A percentile compares a stretch with the other conserved stretches of the same genome.
These are phyloP conservation scores for Naganishia randhawae DNA, from an alignment of 768 basidiomycete species.

Conservation along the genomic window DNA sequence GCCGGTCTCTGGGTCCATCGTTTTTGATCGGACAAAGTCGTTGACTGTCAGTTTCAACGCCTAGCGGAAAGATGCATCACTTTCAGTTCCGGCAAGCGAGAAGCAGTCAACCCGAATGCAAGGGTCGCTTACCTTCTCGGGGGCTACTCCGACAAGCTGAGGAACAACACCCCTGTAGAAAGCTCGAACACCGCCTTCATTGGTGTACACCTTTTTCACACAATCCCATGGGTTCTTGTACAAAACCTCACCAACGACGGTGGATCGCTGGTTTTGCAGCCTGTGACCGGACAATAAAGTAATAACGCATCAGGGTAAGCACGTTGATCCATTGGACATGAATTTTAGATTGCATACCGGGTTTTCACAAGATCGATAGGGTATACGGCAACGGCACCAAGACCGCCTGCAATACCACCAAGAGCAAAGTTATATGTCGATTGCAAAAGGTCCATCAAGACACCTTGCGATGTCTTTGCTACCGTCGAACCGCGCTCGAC, in stretches of 20 bases:
- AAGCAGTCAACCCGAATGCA: background rate
- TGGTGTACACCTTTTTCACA: constrained; percentile 83
- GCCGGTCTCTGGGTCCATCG: constrained; percentile 92
- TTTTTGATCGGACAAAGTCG: constrained; percentile 75
- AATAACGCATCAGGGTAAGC: background rate
- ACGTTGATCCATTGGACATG: constrained; percentile 4
- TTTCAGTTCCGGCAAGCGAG: background rate
- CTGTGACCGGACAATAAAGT: constrained; percentile 52
- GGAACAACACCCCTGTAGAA: constrained; percentile 96
- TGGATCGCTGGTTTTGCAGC: constrained; percentile 98
- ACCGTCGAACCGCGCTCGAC: constrained; percentile 3
- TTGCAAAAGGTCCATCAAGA: constrained; percentile 61
- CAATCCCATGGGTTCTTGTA: constrained; percentile 97
- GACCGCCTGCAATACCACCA: constrained; percentile 83
- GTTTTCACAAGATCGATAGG: constrained; percentile 64
- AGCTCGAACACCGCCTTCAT: constrained; percentile 76
- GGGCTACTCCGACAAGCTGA: constrained; percentile 67
- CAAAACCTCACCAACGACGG: constrained; percentile 90
- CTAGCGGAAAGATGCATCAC: constrained; percentile 46
- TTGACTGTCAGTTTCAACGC: constrained; percentile 98
- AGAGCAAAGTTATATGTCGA: constrained; percentile 82
- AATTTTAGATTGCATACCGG: constrained; percentile 62
- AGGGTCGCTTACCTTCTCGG: constrained; percentile 45
- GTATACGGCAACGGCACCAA: constrained; percentile 90
- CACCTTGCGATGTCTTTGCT: constrained; percentile 30